Conservation (phyloP, 1,284 basidiomycete species). For the Leccinum glutinopallens region DNA sequence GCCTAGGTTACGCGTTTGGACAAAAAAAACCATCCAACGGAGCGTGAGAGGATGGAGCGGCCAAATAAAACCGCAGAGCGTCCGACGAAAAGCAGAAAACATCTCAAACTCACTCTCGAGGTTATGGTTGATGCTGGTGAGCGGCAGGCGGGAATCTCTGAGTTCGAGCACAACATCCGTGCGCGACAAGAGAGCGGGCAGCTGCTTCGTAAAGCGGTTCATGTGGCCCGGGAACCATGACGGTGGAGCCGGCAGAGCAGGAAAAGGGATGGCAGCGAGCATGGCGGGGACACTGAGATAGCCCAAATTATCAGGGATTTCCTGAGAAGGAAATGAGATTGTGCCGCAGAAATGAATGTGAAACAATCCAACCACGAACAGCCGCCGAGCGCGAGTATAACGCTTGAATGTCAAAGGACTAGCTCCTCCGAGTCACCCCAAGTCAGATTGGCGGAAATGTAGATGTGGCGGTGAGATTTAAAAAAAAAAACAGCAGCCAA, state of each 20-base stretch:
- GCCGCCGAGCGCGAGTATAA: constrained; percentile 1
- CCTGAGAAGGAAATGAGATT: constrained; percentile 22
- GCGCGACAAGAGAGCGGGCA: constrained; percentile 76
- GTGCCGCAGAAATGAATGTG: constrained; percentile 13
- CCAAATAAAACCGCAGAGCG: constrained; percentile 9
- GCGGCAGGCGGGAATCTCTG: constrained; percentile 88
- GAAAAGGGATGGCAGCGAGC: constrained; percentile 51
- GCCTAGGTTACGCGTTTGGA: constrained; percentile 10
- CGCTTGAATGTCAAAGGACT: background rate
- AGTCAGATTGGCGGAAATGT: background rate
- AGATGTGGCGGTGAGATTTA: background rate
- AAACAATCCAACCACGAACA: constrained; percentile 3
- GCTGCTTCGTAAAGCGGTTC: constrained; percentile 81
- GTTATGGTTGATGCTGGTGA: constrained; percentile 91
- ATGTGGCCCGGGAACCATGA: constrained; percentile 99
- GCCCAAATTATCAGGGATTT: constrained; percentile 7
- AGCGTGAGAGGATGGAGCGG: constrained; percentile 27
- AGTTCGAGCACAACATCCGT: constrained; percentile 95
- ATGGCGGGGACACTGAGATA: constrained; percentile 27
- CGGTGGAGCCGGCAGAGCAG: constrained; percentile 70
- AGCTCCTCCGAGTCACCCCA: constrained; percentile 1
- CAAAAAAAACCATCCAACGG: constrained; percentile 13
- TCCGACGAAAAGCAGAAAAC: background rate
- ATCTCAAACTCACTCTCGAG: constrained; percentile 66
- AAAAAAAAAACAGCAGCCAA: background rate